A percentile compares a stretch with the other conserved stretches of the same genome.
Evolutionary conservation across 1,284 basidiomycete species (phyloP).

Genomic region (Trichosporon inkin): DNA sequence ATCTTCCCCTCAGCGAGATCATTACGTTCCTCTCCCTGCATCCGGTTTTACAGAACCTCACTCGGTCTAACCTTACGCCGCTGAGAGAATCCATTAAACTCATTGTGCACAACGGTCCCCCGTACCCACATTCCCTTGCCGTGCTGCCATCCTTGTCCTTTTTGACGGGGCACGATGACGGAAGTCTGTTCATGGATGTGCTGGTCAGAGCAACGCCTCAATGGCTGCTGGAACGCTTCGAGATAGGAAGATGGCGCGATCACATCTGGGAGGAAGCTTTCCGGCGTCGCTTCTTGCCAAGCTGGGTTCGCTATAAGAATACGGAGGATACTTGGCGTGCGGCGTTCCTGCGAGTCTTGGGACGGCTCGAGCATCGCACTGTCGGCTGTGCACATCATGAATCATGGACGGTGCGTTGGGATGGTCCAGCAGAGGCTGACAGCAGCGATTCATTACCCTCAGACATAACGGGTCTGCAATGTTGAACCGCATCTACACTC

Average conservation of each 20-base stretch:
- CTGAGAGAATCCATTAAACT: conserved; percentile 29
- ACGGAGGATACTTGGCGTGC: conserved; percentile 42
- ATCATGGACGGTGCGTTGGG: conserved; percentile 38
- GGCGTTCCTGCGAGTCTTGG: conserved; percentile 38
- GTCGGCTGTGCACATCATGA: conserved; percentile 46
- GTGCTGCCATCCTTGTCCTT: conserved; percentile 34
- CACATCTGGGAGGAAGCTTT: conserved; percentile 42
- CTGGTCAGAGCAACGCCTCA: conserved; percentile 36
- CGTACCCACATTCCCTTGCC: conserved; percentile 36
- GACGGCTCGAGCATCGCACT: conserved; percentile 38
- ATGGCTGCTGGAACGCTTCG: conserved; percentile 45
- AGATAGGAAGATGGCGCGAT: conserved; percentile 34
- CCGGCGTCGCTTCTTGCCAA: conserved; percentile 38
- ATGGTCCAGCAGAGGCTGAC: not conserved
- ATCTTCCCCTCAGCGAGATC: conserved; percentile 33
- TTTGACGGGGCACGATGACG: conserved; percentile 26
- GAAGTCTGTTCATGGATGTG: conserved; percentile 32
- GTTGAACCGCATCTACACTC: conserved; percentile 45
- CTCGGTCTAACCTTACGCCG: conserved; percentile 35
- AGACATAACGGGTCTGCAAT: conserved; percentile 42
- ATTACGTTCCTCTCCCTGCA: conserved; percentile 37
- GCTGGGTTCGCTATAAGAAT: conserved; percentile 40
- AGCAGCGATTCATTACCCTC: conserved; percentile 44
- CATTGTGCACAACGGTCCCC: conserved; percentile 25
- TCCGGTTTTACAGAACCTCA: conserved; percentile 30